A percentile compares a stretch with the other conserved stretches of the same genome.
These are phyloP conservation scores for Pseudocercospora cruenta DNA, from an alignment of 2,329 filamentous ascomycete species.

Conservation along the genomic window DNA sequence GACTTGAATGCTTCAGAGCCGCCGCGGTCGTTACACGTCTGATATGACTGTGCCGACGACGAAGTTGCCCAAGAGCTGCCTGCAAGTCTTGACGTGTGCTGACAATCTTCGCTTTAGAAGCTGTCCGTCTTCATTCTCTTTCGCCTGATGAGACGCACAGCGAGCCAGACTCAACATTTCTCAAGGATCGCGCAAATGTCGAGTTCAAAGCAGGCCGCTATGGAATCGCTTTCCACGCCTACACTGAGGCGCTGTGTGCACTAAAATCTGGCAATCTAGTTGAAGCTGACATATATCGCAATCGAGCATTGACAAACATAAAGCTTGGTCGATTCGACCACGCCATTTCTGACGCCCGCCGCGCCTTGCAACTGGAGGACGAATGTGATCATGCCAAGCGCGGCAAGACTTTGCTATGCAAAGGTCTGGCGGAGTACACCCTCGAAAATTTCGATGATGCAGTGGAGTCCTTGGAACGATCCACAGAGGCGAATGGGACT, in stretches of 20 bases:
- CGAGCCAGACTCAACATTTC: neutral
- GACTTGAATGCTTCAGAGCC: neutral
- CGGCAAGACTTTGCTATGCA: conserved; percentile 31
- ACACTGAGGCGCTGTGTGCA: neutral
- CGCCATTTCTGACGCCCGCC: conserved; percentile 26
- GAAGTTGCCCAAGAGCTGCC: neutral
- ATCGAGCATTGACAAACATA: conserved; percentile 28
- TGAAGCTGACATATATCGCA: conserved; percentile 28
- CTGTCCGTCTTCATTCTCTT: neutral
- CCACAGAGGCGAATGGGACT: conserved; percentile 17
- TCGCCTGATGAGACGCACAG: neutral
- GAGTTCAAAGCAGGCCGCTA: neutral
- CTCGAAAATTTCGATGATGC: conserved; percentile 25
- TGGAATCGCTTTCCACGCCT: neutral
- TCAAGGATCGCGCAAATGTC: neutral
- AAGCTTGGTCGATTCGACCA: conserved; percentile 26
- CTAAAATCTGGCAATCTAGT: neutral
- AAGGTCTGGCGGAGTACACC: conserved; percentile 32
- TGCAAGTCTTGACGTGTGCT: neutral
- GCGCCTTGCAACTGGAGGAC: neutral
- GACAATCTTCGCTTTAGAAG: neutral
- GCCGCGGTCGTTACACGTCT: neutral
- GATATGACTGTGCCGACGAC: neutral
- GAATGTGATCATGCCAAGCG: neutral
- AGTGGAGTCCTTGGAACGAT: conserved; percentile 16